Evolutionary conservation across 352 stramenopile genomes (phyloP).

Genomic region (Phytopythium kandeliae): DNA sequence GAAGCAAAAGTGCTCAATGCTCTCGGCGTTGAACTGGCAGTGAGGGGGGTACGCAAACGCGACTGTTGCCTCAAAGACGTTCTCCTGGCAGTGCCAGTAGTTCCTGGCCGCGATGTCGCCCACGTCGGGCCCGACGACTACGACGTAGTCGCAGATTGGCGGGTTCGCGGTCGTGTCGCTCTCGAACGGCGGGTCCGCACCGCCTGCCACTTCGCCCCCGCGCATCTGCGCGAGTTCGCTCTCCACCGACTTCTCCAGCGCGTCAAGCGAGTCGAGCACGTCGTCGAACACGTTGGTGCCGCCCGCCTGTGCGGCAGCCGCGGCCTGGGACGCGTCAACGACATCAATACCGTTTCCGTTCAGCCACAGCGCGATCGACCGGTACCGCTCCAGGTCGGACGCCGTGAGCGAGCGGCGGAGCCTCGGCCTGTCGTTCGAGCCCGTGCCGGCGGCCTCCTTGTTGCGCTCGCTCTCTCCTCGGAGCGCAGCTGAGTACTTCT

Average conservation of each 20-base stretch:
- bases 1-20: conserved; percentile 76
- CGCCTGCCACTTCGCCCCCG: background rate
- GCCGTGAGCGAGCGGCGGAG: conserved; percentile 15
- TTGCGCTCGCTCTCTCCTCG: conserved; percentile 12
- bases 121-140: conserved; percentile 39
- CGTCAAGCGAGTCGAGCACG: conserved; percentile 35
- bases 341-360: conserved; percentile 34
- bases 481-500: conserved; percentile 10
- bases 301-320: background rate
- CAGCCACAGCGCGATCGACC: conserved; percentile 37
- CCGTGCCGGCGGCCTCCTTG: conserved; percentile 1
- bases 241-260: conserved; percentile 30
- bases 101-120: conserved; percentile 36
- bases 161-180: background rate
- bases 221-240: conserved; percentile 17
- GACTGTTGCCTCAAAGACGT: conserved; percentile 49
- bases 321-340: conserved; percentile 4
- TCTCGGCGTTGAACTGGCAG: conserved; percentile 60
- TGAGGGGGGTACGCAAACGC: conserved; percentile 60
- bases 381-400: conserved; percentile 41
- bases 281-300: conserved; percentile 31
- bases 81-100: conserved; percentile 32
- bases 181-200: background rate
- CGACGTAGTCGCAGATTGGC: conserved; percentile 39
- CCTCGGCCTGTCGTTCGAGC: conserved; percentile 1